Base-by-base conservation (phyloP, 1,139 yeast genomes). In the Scheffersomyces insectosa region DNA sequence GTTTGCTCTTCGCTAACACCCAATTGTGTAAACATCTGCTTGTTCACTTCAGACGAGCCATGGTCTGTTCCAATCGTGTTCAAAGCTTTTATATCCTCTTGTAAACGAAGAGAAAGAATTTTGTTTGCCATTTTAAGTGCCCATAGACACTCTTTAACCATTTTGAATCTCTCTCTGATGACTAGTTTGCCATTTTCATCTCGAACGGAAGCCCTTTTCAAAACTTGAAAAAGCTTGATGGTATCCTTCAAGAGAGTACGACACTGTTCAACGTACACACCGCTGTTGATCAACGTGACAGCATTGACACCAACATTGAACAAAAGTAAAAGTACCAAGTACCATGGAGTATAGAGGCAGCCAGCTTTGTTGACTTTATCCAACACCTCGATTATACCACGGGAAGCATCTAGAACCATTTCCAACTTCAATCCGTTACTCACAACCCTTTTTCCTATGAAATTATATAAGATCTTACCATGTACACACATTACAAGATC, bases 91-190 rank as follows among this genome's bases (percentile, higher is more conserved):
- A 71, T 59, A 27, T 78, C 69, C 46, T 77, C 76, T 42, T 68
- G 60, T 41, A 80, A 62, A 42, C 82, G 63, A 43, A 79, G 62
- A 12, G 74, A 62, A 38, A 80, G 61, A 50, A 80, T 72, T 46
- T 78, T 77, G 51, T 79, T 80, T 41, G 81, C 65, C 68, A 76
- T 78, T 48, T 80, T 80, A 33, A 83, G 57, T 1, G 82, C 83
- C 88, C 88, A 83, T 27, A 80, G 58, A 55, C 85, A 80, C 55
- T 83, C 88, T 41, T 72, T 70, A 9, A 78, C 80, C 88, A 83
- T 83, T 38, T 70, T 73, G 55, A 77, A 78, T 42, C 82, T 59
- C 41, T 72, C 77, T 37, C 68, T 68, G 28, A 63, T 56, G 5
- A 71, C 54, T 10, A 75, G 55, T 42, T 62, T 62, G 14, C 75